These are phyloP conservation scores for Rhodomyrtus tomentosa DNA, from an alignment of 345 rosid species.

Conservation along the genomic window DNA sequence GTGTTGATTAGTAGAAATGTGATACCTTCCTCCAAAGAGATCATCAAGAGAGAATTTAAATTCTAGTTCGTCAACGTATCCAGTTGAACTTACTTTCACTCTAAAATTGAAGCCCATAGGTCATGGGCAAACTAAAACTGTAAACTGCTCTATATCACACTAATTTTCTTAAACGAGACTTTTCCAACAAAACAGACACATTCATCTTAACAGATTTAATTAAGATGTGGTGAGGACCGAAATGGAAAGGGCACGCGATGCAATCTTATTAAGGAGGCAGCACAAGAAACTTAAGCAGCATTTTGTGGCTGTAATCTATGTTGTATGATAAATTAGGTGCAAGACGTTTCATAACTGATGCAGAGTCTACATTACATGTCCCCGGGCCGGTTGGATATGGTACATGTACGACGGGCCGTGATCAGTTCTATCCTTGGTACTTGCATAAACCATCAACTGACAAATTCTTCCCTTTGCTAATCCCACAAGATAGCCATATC, in stretches of 20 bases:
- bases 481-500: neutral
- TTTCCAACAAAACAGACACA: fast-evolving
- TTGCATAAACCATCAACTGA: neutral
- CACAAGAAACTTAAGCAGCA: neutral
- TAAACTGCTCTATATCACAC: fast-evolving
- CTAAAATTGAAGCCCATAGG: neutral
- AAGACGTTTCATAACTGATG: neutral
- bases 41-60: neutral
- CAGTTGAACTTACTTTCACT: no score
- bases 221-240: neutral
- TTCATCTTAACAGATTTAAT: neutral
- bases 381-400: neutral
- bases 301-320: neutral
- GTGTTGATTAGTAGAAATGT: neutral
- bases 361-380: neutral
- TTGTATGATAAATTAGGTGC: neutral
- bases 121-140: neutral
- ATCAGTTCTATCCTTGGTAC: neutral
- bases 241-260: neutral
- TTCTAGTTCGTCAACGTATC: fast-evolving
- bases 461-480: no score
- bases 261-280: neutral
- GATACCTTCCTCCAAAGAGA: neutral
- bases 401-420: neutral
- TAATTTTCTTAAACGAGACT: neutral